Evolutionary conservation across 768 basidiomycete genomes (phyloP).

Genomic region (Mycena haematopus): DNA sequence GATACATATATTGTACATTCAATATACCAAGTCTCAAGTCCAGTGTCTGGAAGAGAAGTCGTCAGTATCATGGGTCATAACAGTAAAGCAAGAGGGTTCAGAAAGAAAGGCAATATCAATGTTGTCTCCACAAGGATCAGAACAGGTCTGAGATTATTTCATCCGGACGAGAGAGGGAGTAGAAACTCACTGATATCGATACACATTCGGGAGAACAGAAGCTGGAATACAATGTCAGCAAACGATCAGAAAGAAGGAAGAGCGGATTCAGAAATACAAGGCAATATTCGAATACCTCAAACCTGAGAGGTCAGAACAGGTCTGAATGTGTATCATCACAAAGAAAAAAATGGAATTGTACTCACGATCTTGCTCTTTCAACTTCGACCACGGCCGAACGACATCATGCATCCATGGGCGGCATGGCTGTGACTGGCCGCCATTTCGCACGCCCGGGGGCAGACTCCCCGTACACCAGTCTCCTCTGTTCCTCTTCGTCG

Average conservation of each 20-base stretch:
- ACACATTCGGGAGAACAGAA: constrained; percentile 27
- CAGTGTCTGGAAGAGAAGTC: constrained; percentile 9
- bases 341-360: constrained; percentile 28
- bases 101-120: constrained; percentile 29
- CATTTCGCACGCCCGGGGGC: constrained; percentile 59
- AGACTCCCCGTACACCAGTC: constrained; percentile 70
- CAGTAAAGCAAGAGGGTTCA: constrained; percentile 3
- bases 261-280: constrained; percentile 49
- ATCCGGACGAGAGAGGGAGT: constrained; percentile 8
- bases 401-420: constrained; percentile 53
- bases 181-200: constrained; percentile 21
- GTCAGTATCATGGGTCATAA: too few relatives aligned
- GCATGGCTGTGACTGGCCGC: constrained; percentile 61
- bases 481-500: constrained; percentile 38
- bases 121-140: constrained; percentile 27
- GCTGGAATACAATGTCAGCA: constrained; percentile 3
- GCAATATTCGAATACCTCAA: constrained; percentile 66
- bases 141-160: constrained; percentile 32
- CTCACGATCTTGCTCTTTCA: constrained; percentile 51
- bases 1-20: not conserved
- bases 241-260: not conserved
- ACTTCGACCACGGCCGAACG: too few relatives aligned
- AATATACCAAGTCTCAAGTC: not conserved
- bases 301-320: constrained; percentile 65
- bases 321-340: constrained; percentile 73